Base-by-base conservation (phyloP, 306 rosid species). In the Dicorynia guianensis region DNA sequence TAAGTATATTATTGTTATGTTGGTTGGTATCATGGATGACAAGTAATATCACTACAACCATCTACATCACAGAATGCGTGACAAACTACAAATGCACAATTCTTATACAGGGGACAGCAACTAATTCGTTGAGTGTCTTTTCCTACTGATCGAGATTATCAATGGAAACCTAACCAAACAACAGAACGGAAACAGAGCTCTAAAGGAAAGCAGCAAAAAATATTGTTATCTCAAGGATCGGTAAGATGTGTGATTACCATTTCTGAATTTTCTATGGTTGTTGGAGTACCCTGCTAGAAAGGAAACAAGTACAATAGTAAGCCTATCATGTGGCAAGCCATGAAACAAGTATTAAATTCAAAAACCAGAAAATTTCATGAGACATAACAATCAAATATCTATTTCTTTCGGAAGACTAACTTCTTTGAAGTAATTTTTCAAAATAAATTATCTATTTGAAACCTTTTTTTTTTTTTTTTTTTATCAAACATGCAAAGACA, bases 291-390 rank as follows among this genome's bases (percentile, higher is more conserved):
- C 65, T n/a, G 15, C 58, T 47, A 1, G 52, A 25, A 49, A 42
- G 81, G 81, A 30, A 77, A 76, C 54, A 44, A 12, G 43, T 20
- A 38, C 38, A 4, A 25, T 77, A 69, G 38, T 36, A 38, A 46
- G 55, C 25, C 7, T 18, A 36, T 76, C 81, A 49, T 12, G 58
- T 46, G 58, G 58, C 72, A 67, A 35, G 30, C 54, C 44, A 6
- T 20, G 71, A 44, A 19, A 43, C 17, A 19, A 14, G 38, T 3
- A 18, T 19, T 5, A 0, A 18, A 12, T 0, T 3, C 2, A 4
- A 12, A 19, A 11, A 5, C 43, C 0, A 52, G 11, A 6, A 42
- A 42, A 42, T 49, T 14, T 7, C 12, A 19, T 6, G 20, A 18
- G 11, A 43, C 25, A 12, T 35, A 25, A 55, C 54, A 1, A 13